A percentile compares a stretch with the other conserved stretches of the same genome.
Evolutionary conservation across 2,329 filamentous ascomycete species (phyloP).

Genomic region (Fusarium sp.): DNA sequence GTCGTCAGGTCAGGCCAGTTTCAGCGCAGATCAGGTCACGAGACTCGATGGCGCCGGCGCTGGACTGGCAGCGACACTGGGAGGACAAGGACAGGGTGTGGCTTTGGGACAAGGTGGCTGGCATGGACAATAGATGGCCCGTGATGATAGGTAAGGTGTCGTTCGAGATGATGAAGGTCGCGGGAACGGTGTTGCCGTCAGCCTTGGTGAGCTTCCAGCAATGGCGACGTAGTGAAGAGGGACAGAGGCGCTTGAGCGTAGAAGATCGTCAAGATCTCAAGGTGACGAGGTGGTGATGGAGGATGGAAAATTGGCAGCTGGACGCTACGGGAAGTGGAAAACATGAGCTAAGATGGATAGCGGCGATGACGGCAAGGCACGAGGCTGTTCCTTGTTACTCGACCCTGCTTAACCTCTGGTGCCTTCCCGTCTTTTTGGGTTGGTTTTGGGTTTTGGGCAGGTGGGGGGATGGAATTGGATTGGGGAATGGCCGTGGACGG

Average conservation of each 20-base stretch:
- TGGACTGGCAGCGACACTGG: slow-evolving; percentile 10
- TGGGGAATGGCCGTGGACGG: not conserved
- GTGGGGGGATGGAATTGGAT: not conserved
- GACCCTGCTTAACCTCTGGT: slow-evolving; percentile 15
- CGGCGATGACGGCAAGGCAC: slow-evolving; percentile 34
- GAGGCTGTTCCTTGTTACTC: slow-evolving; percentile 20
- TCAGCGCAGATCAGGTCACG: slow-evolving; percentile 31
- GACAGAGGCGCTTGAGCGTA: not conserved
- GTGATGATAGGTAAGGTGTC: not conserved
- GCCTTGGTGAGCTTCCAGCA: not conserved
- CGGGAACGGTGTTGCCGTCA: not conserved
- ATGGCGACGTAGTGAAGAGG: slow-evolving; percentile 4
- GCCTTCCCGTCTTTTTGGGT: slow-evolving; percentile 9
- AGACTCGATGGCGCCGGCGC: slow-evolving; percentile 20
- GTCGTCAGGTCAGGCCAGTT: slow-evolving; percentile 26
- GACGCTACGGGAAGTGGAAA: slow-evolving; percentile 32
- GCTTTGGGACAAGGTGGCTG: slow-evolving; percentile 23
- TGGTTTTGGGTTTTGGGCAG: not conserved
- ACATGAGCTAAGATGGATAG: slow-evolving; percentile 26
- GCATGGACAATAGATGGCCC: slow-evolving; percentile 15
- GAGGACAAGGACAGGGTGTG: slow-evolving; percentile 32
- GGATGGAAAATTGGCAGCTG: slow-evolving; percentile 18
- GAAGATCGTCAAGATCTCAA: not conserved
- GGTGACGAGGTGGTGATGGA: slow-evolving; percentile 27
- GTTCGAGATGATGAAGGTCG: not conserved